Evolutionary conservation across 805 yeast species (phyloP), one percentile per base, ranked within the genome.

Genomic region (Lipomyces anomalus): DNA sequence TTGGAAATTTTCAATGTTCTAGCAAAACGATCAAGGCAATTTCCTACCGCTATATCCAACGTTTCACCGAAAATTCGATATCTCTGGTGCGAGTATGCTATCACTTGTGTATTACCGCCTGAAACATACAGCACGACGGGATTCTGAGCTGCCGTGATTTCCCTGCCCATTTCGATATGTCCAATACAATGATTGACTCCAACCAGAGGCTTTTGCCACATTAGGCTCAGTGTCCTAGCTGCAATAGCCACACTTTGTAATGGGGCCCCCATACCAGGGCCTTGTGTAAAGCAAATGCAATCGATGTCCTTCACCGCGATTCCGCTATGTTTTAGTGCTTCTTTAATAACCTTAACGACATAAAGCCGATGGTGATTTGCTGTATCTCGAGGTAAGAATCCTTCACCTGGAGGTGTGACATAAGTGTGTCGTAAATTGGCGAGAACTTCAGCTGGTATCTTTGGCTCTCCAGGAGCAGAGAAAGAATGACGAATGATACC

Each of bases 241-340:
- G 95, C 94, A 40, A 92, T 73, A 2, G 83, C 97, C 33, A 88
- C 96, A 45, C 90, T 79, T 57, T 92, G 95, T 43, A 92, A 68
- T 0, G 99, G 99, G 0, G 97, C 97, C 2, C 99, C 99, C 97
- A 92, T 92, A 1, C 99, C 99, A 0, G 98, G 99, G 4, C 98
- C 98, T 65, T 84, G 94, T 1, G 98, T 92, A 63, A 92, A 92
- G 63, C 95, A 87, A 40, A 92, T 84, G 51, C 73, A 69, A 48
- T 68, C 71, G 24, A 69, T 53, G 6, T 67, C 69, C 2, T 42
- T 41, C 40, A 39, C 30, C 24, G 57, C 55, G 4, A 86, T 58
- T 0, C 67, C 63, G 1, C 94, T 82, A 35, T 81, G 89, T 2
- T 63, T 62, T 35, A 92, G 59, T 0, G 97, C 83, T 24, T 59